Conservation (phyloP, 1,284 basidiomycete species). For the Peniophora sp. region DNA sequence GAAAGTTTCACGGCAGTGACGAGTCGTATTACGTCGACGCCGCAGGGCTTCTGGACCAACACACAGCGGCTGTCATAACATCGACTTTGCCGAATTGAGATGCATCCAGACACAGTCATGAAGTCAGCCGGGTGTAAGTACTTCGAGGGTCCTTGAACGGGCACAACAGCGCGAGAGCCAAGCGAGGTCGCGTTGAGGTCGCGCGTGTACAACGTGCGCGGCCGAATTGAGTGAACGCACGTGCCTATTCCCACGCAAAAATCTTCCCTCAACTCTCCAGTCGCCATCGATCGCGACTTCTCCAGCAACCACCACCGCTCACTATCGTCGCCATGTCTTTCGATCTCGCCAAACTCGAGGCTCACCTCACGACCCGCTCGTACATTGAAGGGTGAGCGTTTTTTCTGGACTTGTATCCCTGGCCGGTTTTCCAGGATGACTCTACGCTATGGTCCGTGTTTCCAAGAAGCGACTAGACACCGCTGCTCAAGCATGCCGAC, state of each 20-base stretch:
- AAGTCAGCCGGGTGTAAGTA: too few species aligned
- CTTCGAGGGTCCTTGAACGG: too few species aligned
- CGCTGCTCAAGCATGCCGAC: constrained; percentile 80
- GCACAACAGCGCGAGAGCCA: too few species aligned
- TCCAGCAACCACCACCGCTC: constrained; percentile 8
- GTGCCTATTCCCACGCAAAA: not conserved
- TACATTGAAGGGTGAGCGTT: constrained; percentile 85
- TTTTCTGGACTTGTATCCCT: constrained; percentile 14
- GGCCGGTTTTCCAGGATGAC: constrained; percentile 56
- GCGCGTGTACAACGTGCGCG: too few species aligned
- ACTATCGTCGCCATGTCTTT: constrained; percentile 46
- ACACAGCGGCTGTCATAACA: too few species aligned
- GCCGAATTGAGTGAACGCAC: too few species aligned
- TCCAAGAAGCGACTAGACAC: constrained; percentile 98
- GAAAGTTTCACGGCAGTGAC: too few species aligned
- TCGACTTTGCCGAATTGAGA: too few species aligned
- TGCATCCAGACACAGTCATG: too few species aligned
- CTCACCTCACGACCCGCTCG: constrained; percentile 78
- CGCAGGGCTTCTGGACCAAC: too few species aligned
- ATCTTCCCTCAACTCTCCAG: not conserved
- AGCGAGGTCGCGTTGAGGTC: too few species aligned
- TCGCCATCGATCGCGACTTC: constrained; percentile 16
- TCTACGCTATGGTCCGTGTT: constrained; percentile 96
- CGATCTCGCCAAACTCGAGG: constrained; percentile 73
- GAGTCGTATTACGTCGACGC: too few species aligned